Percentiles rank a stretch among this genome's conserved stretches.
These are phyloP conservation scores for Ganoderma leucocontextum DNA, from an alignment of 1,284 basidiomycete species.

Conservation along the genomic window DNA sequence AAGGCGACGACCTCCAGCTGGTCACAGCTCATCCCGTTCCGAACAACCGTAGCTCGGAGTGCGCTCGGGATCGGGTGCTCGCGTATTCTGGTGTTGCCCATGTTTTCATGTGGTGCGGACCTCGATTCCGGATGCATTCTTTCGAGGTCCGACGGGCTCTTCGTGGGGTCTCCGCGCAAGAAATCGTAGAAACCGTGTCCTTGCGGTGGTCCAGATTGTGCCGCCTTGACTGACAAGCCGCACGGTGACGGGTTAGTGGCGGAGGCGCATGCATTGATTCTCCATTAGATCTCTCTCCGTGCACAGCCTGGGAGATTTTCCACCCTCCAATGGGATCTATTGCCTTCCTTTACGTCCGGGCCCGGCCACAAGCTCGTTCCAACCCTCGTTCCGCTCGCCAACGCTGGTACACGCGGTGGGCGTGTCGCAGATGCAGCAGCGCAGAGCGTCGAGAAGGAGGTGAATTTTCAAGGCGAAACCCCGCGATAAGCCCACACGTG, in stretches of 20 bases:
- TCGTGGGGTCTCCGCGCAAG: neutral
- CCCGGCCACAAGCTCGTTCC: neutral
- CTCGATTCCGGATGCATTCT: slow-evolving; percentile 1
- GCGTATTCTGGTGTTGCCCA: neutral
- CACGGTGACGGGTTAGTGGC: neutral
- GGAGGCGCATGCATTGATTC: neutral
- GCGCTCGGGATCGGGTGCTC: slow-evolving; percentile 21
- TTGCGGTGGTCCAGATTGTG: neutral
- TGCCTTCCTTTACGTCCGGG: slow-evolving; percentile 23
- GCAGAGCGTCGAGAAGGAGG: slow-evolving; percentile 5
- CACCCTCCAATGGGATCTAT: neutral
- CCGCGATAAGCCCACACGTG: slow-evolving; percentile 34
- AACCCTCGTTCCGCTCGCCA: slow-evolving; percentile 21
- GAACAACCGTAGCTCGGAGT: slow-evolving; percentile 29
- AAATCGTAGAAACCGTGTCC: neutral
- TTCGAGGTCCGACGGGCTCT: slow-evolving; percentile 10
- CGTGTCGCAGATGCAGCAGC: slow-evolving; percentile 9
- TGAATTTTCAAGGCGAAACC: slow-evolving; percentile 14
- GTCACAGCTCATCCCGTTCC: slow-evolving; percentile 23
- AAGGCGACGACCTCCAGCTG: neutral
- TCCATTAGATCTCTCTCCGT: slow-evolving; percentile 4
- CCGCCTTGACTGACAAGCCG: neutral
- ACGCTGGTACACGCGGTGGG: slow-evolving; percentile 9
- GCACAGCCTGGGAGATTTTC: slow-evolving; percentile 2
- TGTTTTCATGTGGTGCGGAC: neutral